phyloP scores from a whole-genome alignment of 2,329 filamentous ascomycete genomes.

The Penicillium sp. region DNA sequence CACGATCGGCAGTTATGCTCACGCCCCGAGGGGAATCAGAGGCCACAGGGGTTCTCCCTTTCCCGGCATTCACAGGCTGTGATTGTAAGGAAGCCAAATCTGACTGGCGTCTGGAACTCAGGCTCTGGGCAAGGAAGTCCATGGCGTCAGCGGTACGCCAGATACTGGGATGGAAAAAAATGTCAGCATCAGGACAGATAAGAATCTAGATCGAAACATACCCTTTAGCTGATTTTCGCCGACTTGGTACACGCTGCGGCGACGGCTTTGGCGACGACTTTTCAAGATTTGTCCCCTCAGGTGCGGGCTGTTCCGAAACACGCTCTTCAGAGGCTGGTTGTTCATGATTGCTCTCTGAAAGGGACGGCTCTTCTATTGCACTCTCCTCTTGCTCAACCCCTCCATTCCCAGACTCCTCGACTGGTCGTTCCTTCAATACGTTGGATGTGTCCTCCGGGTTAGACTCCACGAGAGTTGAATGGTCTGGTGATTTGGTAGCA shows the following conservation, averaged over 20 bases:
- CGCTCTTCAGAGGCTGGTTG: background rate
- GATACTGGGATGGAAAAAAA: background rate
- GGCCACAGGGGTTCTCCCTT: background rate
- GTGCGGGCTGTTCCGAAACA: no score
- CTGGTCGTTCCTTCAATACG: background rate
- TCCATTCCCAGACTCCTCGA: background rate
- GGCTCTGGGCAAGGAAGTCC: background rate
- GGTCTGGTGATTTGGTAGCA: background rate
- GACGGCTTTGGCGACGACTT: background rate
- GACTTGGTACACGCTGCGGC: background rate
- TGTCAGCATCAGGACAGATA: background rate
- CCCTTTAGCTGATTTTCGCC: constrained; percentile 3
- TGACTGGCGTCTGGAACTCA: background rate
- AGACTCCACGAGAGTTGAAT: background rate
- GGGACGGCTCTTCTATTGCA: background rate
- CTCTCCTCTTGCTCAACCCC: background rate
- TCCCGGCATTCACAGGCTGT: background rate
- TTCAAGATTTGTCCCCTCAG: background rate
- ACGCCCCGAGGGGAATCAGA: background rate
- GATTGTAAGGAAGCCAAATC: background rate
- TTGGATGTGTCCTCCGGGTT: background rate
- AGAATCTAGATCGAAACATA: background rate
- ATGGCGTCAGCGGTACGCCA: constrained; percentile 1
- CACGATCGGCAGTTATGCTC: background rate
- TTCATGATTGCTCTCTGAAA: background rate